Conservation (phyloP, 345 rosid species). For the Erodium maritimum region DNA sequence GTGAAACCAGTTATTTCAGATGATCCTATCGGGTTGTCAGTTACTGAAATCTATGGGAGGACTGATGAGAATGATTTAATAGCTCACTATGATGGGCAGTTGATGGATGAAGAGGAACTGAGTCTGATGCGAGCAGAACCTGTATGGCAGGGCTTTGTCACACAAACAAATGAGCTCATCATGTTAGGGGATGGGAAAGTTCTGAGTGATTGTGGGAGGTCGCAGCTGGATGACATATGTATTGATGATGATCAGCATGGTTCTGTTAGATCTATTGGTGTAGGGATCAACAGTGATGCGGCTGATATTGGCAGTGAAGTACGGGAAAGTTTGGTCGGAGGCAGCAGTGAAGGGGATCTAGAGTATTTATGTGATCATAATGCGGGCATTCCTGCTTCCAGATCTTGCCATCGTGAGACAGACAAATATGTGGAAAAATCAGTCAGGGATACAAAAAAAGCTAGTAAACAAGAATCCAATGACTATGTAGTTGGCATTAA, state of each 20-base stretch:
- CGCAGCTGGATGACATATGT: conserved; percentile 44
- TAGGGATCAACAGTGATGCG: conserved; percentile 84
- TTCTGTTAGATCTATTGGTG: conserved; percentile 95
- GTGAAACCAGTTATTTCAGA: conserved; percentile 58
- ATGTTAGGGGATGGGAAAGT: conserved; percentile 47
- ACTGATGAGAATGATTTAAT: conserved; percentile 50
- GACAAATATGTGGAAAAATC: conserved; percentile 39
- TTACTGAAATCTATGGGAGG: conserved; percentile 51
- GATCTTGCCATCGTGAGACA: conserved; percentile 30
- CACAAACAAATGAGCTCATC: conserved; percentile 62
- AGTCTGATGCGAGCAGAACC: conserved; percentile 72
- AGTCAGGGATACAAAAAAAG: conserved; percentile 35
- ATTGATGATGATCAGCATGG: conserved; percentile 80
- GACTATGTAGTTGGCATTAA: conserved; percentile 37
- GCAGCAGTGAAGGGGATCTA: conserved; percentile 81
- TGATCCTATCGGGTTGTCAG: conserved; percentile 60
- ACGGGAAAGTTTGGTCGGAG: conserved; percentile 85
- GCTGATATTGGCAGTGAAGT: conserved; percentile 91
- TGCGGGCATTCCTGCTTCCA: conserved; percentile 39
- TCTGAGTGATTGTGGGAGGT: conserved; percentile 34
- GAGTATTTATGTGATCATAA: conserved; percentile 71
- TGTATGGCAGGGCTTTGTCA: conserved; percentile 94
- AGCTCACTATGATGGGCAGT: conserved; percentile 65
- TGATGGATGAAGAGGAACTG: conserved; percentile 80
- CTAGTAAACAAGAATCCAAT: conserved; percentile 29